A percentile compares a stretch with the other conserved stretches of the same genome.
Conservation (phyloP, 345 rosid species). For the Raphanus raphanistrum region DNA sequence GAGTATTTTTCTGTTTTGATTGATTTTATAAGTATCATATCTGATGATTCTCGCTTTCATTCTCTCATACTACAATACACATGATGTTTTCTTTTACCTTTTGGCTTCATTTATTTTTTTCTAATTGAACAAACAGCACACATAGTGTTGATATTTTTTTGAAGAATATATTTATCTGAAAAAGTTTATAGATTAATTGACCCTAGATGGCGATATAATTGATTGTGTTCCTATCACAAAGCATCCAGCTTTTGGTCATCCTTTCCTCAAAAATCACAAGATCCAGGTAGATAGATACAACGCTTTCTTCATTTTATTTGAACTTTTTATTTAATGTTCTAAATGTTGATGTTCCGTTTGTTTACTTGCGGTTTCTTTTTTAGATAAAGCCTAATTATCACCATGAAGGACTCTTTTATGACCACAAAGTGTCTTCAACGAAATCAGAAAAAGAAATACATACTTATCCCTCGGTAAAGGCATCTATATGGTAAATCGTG, state of each 20-base stretch:
- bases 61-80: slow-evolving; percentile 18
- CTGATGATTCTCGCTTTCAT: slow-evolving; percentile 24
- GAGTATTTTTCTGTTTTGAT: slow-evolving; percentile 26
- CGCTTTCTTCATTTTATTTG: too few species aligned
- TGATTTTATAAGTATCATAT: slow-evolving; percentile 14
- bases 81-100: slow-evolving; percentile 17
- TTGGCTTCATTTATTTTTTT: background rate
- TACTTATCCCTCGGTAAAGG: slow-evolving; percentile 71
- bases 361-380: too few species aligned
- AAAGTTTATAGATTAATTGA: background rate
- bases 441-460: slow-evolving; percentile 47
- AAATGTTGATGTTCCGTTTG: too few species aligned
- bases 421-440: slow-evolving; percentile 50
- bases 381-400: slow-evolving; percentile 37
- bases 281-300: too few species aligned
- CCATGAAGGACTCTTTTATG: slow-evolving; percentile 82
- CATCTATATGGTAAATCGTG: slow-evolving; percentile 71
- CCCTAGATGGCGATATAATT: background rate
- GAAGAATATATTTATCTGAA: background rate
- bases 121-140: slow-evolving; percentile 1
- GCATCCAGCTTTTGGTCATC: too few species aligned
- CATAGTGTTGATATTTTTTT: too few species aligned
- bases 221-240: background rate
- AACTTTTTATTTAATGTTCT: too few species aligned
- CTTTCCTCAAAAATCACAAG: too few species aligned